Evolutionary conservation across 768 basidiomycete genomes (phyloP), one percentile per base, ranked within the genome.

Genomic region (Pulveroboletus sp.): DNA sequence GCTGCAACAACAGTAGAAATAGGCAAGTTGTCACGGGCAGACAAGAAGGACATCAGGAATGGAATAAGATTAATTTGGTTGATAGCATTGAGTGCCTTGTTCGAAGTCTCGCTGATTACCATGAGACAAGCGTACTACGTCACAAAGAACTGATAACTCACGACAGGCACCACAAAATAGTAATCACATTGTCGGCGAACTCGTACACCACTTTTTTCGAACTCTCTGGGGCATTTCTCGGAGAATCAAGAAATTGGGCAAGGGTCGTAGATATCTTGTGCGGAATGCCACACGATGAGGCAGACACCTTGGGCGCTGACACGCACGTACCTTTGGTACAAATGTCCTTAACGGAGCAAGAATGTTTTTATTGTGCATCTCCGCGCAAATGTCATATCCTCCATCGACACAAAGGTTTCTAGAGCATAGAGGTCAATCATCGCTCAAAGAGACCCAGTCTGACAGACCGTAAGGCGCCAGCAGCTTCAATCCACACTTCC

Each of bases 361-460:
- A 39, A 96, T 84, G 57, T 89, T 90, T 73, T 96, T 96, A 68
- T 97, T 96, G 71, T 86, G 94, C 90, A 97, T 94, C 68, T 96
- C 92, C 1, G 88, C 91, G 60, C 93, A 94, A 41, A 96, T 88
- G 56, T 96, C 93, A 63, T 90, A 89, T 45, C 94, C 94, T 14
- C 93, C 94, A 63, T 97, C 94, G 61, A 97, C 85, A 61, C 91
- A 93, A 12, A 97, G 69, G 71, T 96, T 97, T 54, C 93, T 96
- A 60, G 31, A 46, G 9, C n/a, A 36, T 26, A 10, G 11, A 18
- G 43, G 31, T 58, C 47, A 57, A 50, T 44, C 37, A 49, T 49
- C 24, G 51, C 32, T 41, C 18, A 37, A 11, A 37, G 31, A 33
- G 40, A 44, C 12, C 11, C 8, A 21, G 41, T 37, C 11, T 6